Base-by-base conservation (phyloP, 1,284 basidiomycete species). In the Inonotus hispidus region DNA sequence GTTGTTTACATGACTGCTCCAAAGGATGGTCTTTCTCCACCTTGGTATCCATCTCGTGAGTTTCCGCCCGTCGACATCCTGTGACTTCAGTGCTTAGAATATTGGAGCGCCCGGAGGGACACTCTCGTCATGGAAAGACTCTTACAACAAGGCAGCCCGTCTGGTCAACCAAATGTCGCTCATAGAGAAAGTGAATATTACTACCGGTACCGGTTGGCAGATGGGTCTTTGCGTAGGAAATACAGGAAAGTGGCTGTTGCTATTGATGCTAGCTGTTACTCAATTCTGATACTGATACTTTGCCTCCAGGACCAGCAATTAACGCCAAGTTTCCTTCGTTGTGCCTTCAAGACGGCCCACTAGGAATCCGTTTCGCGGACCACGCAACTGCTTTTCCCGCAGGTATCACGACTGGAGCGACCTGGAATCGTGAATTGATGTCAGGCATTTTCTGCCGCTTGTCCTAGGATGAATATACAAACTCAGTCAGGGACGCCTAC, bases 391-490 rank as follows among this genome's bases (percentile, higher is more conserved):
- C 65, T 16, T 84, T 83, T 62, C 82, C 82, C 3, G 71, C 79
- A 2, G 82, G 78, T 2, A 78, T 87, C 61, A 83, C 82, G 32
- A 70, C 73, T n/a, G 82, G 80, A 4, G 75, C 79, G n/a, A 83
- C 80, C 35, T 84, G 77, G 81, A 68, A 73, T 45, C 61, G 62
- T 11, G 60, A 61, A 5, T 62, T 85, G 59, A 73, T 79, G 81
- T 70, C 85, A 19, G 32, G 5, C 16, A 50, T 19, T 23, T n/a
- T 43, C n/a, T 8, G 41, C 8, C n/a, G 1, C 19, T 43, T 16
- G 6, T 43, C 19, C n/a, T n/a, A 21, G 19, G 8, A 16, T 43
- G 41, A n/a, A 13, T 32, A 32, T 3, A 41, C 11, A 5, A 41
- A 5, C 39, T 21, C 19, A 43, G n/a, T 43, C 41, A 43, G 16